Evolutionary conservation across 768 basidiomycete species (phyloP).

Genomic region (Leccinum ochraceum): DNA sequence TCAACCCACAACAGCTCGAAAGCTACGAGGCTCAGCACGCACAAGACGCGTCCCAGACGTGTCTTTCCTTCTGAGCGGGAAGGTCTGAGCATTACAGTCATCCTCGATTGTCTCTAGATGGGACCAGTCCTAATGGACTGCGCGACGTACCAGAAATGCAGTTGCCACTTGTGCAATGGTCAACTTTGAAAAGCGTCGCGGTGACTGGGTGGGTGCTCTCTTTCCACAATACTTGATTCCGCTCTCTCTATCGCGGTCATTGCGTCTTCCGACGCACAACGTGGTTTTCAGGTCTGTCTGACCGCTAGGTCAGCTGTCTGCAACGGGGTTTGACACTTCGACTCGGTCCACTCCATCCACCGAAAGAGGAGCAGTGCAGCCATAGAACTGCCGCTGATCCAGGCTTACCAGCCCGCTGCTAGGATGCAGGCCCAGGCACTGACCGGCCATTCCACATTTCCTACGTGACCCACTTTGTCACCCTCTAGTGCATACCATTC

Average conservation of each 20-base stretch:
- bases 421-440: too few species aligned
- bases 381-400: not conserved
- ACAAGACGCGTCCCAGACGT: conserved; percentile 20
- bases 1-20: conserved; percentile 29
- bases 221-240: not conserved
- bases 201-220: conserved; percentile 26
- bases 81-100: conserved; percentile 35
- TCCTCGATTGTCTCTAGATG: conserved; percentile 32
- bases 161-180: conserved; percentile 17
- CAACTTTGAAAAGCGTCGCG: conserved; percentile 32
- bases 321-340: not conserved
- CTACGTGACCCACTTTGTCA: conserved; percentile 6
- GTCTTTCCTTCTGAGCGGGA: conserved; percentile 34
- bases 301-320: not conserved
- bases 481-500: conserved; percentile 3
- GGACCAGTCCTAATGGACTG: conserved; percentile 29
- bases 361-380: conserved; percentile 6
- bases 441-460: too few species aligned
- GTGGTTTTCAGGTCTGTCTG: conserved; percentile 5
- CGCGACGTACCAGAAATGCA: conserved; percentile 33
- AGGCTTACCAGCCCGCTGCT: not conserved
- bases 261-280: conserved; percentile 16
- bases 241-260: conserved; percentile 24
- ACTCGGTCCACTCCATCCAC: not conserved
- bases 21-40: conserved; percentile 32